These are phyloP conservation scores for Clohesyomyces aquaticus DNA, from an alignment of 495 filamentous ascomycete species.

Conservation along the genomic window DNA sequence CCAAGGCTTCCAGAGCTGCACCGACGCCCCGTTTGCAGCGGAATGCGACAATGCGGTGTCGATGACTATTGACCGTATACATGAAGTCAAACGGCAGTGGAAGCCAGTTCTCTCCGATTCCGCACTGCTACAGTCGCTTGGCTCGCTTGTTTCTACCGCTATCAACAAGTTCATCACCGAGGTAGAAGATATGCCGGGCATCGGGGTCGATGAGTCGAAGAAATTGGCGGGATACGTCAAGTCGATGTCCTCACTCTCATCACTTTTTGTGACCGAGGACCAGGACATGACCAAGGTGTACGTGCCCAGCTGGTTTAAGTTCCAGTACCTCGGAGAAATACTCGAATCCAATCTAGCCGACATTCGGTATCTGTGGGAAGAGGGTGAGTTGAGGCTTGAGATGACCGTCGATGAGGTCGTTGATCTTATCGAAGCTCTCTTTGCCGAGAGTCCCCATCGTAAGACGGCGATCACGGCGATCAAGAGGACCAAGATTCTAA, in stretches of 20 bases:
- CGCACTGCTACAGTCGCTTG: slow-evolving; percentile 81
- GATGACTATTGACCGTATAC: slow-evolving; percentile 67
- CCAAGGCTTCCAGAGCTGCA: slow-evolving; percentile 66
- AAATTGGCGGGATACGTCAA: slow-evolving; percentile 74
- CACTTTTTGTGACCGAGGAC: slow-evolving; percentile 69
- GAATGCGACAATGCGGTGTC: slow-evolving; percentile 74
- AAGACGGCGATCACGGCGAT: slow-evolving; percentile 81
- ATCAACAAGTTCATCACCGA: slow-evolving; percentile 81
- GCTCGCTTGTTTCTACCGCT: slow-evolving; percentile 77
- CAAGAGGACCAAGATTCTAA: slow-evolving; percentile 44
- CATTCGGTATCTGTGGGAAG: slow-evolving; percentile 84
- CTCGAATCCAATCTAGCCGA: slow-evolving; percentile 87
- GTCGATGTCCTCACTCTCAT: slow-evolving; percentile 69
- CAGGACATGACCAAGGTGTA: slow-evolving; percentile 71
- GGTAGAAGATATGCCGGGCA: slow-evolving; percentile 82
- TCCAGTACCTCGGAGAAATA: slow-evolving; percentile 87
- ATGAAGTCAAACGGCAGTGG: slow-evolving; percentile 74
- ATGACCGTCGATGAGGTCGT: slow-evolving; percentile 83
- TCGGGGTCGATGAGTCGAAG: slow-evolving; percentile 85
- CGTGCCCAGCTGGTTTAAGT: slow-evolving; percentile 80
- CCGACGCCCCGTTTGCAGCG: slow-evolving; percentile 61
- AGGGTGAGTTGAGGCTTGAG: slow-evolving; percentile 80
- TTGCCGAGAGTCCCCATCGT: slow-evolving; percentile 83
- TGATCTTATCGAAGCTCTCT: slow-evolving; percentile 84
- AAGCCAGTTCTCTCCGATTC: slow-evolving; percentile 77